Evolutionary conservation across 805 yeast species (phyloP), one percentile per base, ranked within the genome.

Genomic region (Lipomyces starkeyi): DNA sequence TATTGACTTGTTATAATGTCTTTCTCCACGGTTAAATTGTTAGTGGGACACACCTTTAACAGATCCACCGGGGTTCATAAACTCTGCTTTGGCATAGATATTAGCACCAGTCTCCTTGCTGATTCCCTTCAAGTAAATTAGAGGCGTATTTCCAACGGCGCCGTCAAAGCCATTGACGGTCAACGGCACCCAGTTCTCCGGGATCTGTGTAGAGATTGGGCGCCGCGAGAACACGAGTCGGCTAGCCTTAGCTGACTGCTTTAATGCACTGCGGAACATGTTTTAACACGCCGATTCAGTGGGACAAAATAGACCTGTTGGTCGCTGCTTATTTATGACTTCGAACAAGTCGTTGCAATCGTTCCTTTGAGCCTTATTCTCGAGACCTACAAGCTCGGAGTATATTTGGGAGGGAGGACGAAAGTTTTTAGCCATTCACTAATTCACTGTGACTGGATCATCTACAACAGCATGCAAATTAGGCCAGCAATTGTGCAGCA

Each of bases 71-170:
- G 97, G 97, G 79, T 92, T 92, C 89, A 90, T 89, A 81, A 87
- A 90, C 79, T 92, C 97, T 5, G 97, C 97, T 77, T 93, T 93
- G 54, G 91, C 98, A 76, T 87, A 93, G 70, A 93, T 86, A 73
- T 91, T 88, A 73, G 93, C 82, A 4, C 91, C 91, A 2, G 86
- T 78, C 72, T 85, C 84, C 27, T 83, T 80, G 52, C 90, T 85
- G 29, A 91, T 78, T 47, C 78, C 79, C 73, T 86, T 84, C 59
- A 91, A 82, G 71, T 84, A 84, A 71, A 93, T 81, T 72, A 93
- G 81, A 32, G 98, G 97, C 2, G 98, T 93, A 79, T 92, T 92
- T n/a, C 98, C 98, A 66, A 93, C 89, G 1, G 97, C 96, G 40
- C 87, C 92, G 2, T 89, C 85, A 65, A 93, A 82, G 13, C 97